Evolutionary conservation across 176 grass and related monocot species (phyloP), one percentile per base, ranked within the genome.

Genomic region (Zoysia pacifica): DNA sequence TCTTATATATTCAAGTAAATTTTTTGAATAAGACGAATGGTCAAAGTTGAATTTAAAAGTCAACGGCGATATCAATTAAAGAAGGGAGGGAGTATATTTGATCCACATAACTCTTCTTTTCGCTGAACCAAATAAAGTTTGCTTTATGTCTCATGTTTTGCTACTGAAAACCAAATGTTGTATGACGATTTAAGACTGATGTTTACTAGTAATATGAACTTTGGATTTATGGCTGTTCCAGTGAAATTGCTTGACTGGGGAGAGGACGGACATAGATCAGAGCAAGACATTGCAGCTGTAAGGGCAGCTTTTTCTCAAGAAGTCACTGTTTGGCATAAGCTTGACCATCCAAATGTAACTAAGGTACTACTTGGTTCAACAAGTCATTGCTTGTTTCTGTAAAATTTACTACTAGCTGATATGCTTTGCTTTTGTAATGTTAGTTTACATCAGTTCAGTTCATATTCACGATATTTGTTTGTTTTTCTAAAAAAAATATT

Each of bases 211-310:
- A 45, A 61, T n/a, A 35, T 28, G 28, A 28, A 9, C 51, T 81
- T 49, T 62, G 73, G 40, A 54, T 44, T 13, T 20, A 6, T 36
- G 44, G 80, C 71, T 60, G 64, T 80, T 81, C 78, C 84, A 94
- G 95, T 98, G 68, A 98, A 98, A 81, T 67, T 98, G 75, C 95
- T 98, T 78, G 95, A 98, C 64, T 98, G 95, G 95, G 96, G 92
- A 10, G 92, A 99, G 86, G 96, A 99, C 65, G 96, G 86, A 53
- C 83, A 93, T 52, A 90, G 95, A 75, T 86, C 88, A 68, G 92
- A 98, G 73, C 87, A 89, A 67, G 95, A 98, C 77, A 84, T 94
- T 77, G 11, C 72, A 41, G 82, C 83, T 89, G 71, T 98, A 41
- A 86, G 92, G 86, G 75, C 88, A 78, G 92, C 92, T 5, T 98